Evolutionary conservation across 176 grass and related monocot genomes (phyloP).

Genomic region (Alloteropsis semialata): DNA sequence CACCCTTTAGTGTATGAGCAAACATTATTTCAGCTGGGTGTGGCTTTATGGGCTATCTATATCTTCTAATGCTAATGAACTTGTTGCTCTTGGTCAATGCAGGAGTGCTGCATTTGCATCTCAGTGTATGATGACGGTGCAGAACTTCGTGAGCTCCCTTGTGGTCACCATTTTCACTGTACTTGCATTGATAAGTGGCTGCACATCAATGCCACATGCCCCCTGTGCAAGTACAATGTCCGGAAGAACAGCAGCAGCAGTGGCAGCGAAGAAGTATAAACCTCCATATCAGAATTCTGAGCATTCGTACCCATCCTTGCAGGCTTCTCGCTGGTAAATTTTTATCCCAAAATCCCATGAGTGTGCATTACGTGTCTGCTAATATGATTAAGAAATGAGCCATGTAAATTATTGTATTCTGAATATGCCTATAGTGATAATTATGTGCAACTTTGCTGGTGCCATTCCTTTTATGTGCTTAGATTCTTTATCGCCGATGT

Average conservation of each 20-base stretch:
- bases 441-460: background rate
- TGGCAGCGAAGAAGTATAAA: constrained; percentile 66
- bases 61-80: background rate
- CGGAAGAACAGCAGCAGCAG: constrained; percentile 56
- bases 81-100: background rate
- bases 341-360: background rate
- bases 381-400: constrained; percentile 4
- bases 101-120: constrained; percentile 86
- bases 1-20: background rate
- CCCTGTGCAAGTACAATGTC: constrained; percentile 82
- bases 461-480: background rate
- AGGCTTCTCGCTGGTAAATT: constrained; percentile 12
- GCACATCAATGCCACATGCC: constrained; percentile 74
- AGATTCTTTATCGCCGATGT: background rate
- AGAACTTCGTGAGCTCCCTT: constrained; percentile 67
- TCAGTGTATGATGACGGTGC: constrained; percentile 63
- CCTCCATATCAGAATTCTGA: background rate
- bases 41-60: background rate
- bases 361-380: background rate
- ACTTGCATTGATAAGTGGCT: constrained; percentile 78
- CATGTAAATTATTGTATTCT: constrained; percentile 14
- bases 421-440: background rate
- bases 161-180: constrained; percentile 77
- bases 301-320: background rate
- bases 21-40: background rate